phyloP scores from a whole-genome alignment of 495 filamentous ascomycete genomes.

The Hypoxylon fragiforme region DNA sequence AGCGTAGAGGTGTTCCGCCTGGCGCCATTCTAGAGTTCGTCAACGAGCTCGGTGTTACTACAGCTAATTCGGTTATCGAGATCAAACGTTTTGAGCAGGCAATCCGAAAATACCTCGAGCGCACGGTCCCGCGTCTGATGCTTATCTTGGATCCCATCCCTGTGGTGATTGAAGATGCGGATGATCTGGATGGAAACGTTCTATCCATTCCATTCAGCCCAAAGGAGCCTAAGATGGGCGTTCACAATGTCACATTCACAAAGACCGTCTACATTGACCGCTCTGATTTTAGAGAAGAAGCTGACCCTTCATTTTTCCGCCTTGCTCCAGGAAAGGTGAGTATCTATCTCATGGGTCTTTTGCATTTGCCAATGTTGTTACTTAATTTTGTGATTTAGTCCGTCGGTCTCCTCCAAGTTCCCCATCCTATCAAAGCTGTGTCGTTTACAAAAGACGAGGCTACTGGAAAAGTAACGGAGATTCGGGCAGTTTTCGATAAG shows the following conservation, averaged over 20 bases:
- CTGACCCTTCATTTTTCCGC: slow-evolving; percentile 70
- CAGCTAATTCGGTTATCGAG: slow-evolving; percentile 71
- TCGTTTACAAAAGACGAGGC: slow-evolving; percentile 71
- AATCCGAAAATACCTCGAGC: slow-evolving; percentile 80
- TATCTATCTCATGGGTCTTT: not conserved
- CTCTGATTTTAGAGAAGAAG: slow-evolving; percentile 79
- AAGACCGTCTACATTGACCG: slow-evolving; percentile 90
- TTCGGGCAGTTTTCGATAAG: slow-evolving; percentile 66
- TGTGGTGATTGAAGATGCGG: slow-evolving; percentile 76
- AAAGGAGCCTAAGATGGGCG: slow-evolving; percentile 67
- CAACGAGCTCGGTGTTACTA: slow-evolving; percentile 86
- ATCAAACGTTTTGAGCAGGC: slow-evolving; percentile 74
- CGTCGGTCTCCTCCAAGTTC: slow-evolving; percentile 83
- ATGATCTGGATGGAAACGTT: slow-evolving; percentile 59
- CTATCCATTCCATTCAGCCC: slow-evolving; percentile 72
- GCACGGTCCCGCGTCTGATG: slow-evolving; percentile 83
- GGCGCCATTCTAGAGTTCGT: slow-evolving; percentile 86
- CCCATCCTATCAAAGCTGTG: slow-evolving; percentile 79
- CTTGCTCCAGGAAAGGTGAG: slow-evolving; percentile 77
- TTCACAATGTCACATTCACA: slow-evolving; percentile 66
- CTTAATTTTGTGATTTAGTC: slow-evolving; percentile 37
- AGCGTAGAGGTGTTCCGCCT: slow-evolving; percentile 80
- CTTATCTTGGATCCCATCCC: slow-evolving; percentile 80
- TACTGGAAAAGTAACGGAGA: slow-evolving; percentile 69
- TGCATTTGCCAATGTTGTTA: not conserved